phyloP scores from a whole-genome alignment of 2,329 filamentous ascomycete genomes.

The Colletotrichum theobromicola region DNA sequence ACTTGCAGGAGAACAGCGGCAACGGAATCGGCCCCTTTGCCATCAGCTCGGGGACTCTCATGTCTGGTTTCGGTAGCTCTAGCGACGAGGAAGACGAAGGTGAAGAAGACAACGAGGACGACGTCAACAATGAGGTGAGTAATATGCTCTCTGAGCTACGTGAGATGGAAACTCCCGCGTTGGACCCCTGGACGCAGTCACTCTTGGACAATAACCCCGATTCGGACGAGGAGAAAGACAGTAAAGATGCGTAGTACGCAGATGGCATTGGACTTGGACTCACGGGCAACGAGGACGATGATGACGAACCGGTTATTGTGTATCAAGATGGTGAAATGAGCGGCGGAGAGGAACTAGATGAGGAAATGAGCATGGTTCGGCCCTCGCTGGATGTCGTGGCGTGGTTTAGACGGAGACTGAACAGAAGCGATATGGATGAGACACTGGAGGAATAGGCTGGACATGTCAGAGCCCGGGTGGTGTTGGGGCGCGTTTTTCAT shows the following conservation, averaged over 20 bases:
- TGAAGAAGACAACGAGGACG: constrained; percentile 83
- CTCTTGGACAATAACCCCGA: constrained; percentile 28
- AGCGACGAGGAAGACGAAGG: constrained; percentile 98
- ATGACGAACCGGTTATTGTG: neutral
- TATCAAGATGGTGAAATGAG: neutral
- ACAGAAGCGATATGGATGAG: neutral
- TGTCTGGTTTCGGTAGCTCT: constrained; percentile 92
- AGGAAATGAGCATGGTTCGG: constrained; percentile 17
- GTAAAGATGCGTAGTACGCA: constrained; percentile 22
- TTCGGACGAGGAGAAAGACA: constrained; percentile 22
- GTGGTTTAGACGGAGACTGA: constrained; percentile 13
- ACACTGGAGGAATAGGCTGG: neutral
- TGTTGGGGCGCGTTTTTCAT: constrained; percentile 3
- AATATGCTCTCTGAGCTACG: constrained; percentile 26
- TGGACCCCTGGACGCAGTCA: constrained; percentile 21
- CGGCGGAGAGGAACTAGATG: neutral
- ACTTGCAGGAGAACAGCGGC: constrained; percentile 66
- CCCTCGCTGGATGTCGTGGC: neutral
- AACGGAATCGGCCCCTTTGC: constrained; percentile 76
- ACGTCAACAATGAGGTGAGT: constrained; percentile 72
- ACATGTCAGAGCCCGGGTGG: neutral
- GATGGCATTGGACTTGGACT: neutral
- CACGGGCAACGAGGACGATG: neutral
- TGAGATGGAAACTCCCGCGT: constrained; percentile 16
- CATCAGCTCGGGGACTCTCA: constrained; percentile 74